Percentiles rank a stretch among this genome's conserved stretches.
Evolutionary conservation across 768 basidiomycete genomes (phyloP).

Genomic region (Ramaria sp.): DNA sequence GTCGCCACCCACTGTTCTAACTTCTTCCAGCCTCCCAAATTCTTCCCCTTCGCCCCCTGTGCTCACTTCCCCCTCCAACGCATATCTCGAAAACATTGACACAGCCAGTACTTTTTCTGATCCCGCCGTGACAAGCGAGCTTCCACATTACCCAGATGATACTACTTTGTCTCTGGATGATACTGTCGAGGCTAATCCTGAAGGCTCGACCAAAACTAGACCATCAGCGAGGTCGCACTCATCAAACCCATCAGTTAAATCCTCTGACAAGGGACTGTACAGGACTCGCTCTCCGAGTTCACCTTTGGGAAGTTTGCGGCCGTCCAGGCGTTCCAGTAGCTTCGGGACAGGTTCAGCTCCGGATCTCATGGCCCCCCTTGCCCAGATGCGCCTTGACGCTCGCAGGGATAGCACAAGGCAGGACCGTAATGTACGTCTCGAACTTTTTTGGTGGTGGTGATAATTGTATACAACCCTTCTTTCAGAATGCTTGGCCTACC

Average conservation of each 20-base stretch:
- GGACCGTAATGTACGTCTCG: background rate
- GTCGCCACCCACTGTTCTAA: background rate
- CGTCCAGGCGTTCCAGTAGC: background rate
- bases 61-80: too few relatives aligned
- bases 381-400: background rate
- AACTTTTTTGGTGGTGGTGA: background rate
- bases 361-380: background rate
- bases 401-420: background rate
- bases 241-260: background rate
- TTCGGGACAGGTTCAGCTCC: background rate
- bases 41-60: background rate
- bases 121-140: background rate
- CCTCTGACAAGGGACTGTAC: background rate
- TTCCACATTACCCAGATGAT: background rate
- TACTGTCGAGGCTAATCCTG: background rate
- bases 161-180: background rate
- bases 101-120: too few relatives aligned
- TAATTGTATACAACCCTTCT: background rate
- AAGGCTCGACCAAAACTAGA: background rate
- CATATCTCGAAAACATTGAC: too few relatives aligned
- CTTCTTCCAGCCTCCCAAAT: background rate
- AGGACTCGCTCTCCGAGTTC: background rate
- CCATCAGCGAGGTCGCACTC: background rate
- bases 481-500: background rate
- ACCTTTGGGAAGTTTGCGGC: background rate